Evolutionary conservation across 208 protist genomes (phyloP).

Genomic region (Balamuthia mandrillaris): DNA sequence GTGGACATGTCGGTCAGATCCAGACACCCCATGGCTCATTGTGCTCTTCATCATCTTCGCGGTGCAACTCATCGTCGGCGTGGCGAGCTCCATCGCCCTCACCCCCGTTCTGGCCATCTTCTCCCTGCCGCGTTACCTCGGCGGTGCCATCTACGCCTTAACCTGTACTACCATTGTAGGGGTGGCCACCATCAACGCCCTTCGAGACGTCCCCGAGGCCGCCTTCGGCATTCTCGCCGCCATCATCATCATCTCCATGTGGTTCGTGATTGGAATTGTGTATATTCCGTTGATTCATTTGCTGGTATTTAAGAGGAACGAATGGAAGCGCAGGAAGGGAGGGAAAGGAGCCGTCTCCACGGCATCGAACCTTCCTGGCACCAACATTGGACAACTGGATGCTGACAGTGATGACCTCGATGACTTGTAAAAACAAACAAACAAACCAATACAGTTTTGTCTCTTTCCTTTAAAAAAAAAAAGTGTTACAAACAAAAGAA

Average conservation of each 20-base stretch:
- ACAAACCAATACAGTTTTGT: too few species aligned
- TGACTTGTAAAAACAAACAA: too few species aligned
- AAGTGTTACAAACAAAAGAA: background rate
- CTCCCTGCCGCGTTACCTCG: background rate
- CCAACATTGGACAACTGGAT: too few species aligned
- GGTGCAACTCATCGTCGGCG: background rate
- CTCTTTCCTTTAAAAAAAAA: background rate
- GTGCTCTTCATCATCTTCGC: background rate
- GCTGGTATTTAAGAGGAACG: background rate
- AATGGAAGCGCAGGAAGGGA: too few species aligned
- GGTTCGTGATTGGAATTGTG: background rate
- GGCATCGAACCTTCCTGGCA: too few species aligned
- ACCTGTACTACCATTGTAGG: background rate
- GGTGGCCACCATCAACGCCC: background rate
- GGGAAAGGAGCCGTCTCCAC: too few species aligned
- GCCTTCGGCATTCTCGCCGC: background rate
- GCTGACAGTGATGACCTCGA: too few species aligned
- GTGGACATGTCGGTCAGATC: background rate
- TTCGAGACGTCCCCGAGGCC: background rate
- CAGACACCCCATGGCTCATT: background rate
- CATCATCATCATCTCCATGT: background rate
- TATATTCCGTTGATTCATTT: background rate
- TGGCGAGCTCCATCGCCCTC: background rate
- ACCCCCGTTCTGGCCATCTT: background rate
- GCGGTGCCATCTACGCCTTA: background rate